These are phyloP conservation scores for Suhomyces canberraensis DNA, from an alignment of 805 yeast genomes.

Conservation along the genomic window DNA sequence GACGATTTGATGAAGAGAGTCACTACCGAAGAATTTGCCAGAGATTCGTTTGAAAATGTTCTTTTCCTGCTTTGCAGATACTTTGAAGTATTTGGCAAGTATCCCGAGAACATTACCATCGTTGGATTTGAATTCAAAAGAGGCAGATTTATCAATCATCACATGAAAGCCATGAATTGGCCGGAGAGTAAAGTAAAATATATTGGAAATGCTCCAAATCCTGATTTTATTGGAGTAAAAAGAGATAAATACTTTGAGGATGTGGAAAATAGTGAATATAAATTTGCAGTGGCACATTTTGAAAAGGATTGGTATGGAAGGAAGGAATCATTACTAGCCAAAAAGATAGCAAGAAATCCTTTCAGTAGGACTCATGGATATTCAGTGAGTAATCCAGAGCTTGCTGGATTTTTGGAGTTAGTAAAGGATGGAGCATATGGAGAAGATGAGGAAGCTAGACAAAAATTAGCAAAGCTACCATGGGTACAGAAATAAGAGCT, in stretches of 20 bases:
- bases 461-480: background rate
- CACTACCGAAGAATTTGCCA: slow-evolving; percentile 64
- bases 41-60: slow-evolving; percentile 79
- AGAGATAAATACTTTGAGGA: slow-evolving; percentile 44
- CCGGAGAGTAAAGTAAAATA: slow-evolving; percentile 41
- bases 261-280: slow-evolving; percentile 46
- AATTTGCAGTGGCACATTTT: slow-evolving; percentile 54
- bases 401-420: slow-evolving; percentile 1
- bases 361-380: slow-evolving; percentile 19
- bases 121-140: slow-evolving; percentile 77
- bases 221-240: slow-evolving; percentile 24
- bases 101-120: slow-evolving; percentile 53
- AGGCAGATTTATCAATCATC: slow-evolving; percentile 53
- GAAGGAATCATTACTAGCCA: slow-evolving; percentile 39
- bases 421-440: background rate
- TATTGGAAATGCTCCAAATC: slow-evolving; percentile 56
- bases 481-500: background rate
- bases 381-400: slow-evolving; percentile 3
- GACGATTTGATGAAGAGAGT: slow-evolving; percentile 19
- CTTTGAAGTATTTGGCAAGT: slow-evolving; percentile 41
- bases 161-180: slow-evolving; percentile 49
- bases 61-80: slow-evolving; percentile 57
- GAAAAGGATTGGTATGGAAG: slow-evolving; percentile 56
- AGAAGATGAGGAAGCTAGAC: background rate
- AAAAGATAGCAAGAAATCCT: slow-evolving; percentile 58